Conservation (phyloP, 2,329 filamentous ascomycete species). For the Fusarium tuaranense region DNA sequence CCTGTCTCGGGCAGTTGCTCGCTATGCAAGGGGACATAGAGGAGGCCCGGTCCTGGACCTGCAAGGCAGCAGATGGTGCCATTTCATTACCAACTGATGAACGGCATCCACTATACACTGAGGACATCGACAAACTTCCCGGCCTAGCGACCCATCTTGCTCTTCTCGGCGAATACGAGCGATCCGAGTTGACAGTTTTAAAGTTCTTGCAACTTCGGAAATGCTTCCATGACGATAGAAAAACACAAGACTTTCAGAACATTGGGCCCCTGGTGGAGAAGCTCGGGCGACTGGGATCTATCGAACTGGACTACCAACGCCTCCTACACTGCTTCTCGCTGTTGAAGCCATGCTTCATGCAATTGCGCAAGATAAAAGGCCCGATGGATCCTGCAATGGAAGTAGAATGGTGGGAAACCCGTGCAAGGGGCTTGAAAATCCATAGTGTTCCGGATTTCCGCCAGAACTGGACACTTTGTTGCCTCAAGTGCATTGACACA, state of each 20-base stretch:
- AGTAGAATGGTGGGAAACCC: neutral
- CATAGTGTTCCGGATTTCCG: neutral
- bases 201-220: neutral
- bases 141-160: neutral
- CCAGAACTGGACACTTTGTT: neutral
- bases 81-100: neutral
- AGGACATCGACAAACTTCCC: neutral
- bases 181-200: neutral
- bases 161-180: neutral
- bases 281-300: neutral
- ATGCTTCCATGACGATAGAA: neutral
- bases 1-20: neutral
- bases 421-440: neutral
- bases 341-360: neutral
- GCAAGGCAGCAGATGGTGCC: neutral
- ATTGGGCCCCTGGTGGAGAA: neutral
- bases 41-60: neutral
- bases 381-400: neutral
- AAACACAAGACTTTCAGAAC: neutral
- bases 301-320: neutral
- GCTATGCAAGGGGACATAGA: neutral
- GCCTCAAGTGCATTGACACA: neutral
- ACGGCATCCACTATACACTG: neutral
- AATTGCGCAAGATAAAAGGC: neutral
- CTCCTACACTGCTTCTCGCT: neutral